Conservation (phyloP, 805 yeast genomes). For the Diddensiella caesifluorescens region DNA sequence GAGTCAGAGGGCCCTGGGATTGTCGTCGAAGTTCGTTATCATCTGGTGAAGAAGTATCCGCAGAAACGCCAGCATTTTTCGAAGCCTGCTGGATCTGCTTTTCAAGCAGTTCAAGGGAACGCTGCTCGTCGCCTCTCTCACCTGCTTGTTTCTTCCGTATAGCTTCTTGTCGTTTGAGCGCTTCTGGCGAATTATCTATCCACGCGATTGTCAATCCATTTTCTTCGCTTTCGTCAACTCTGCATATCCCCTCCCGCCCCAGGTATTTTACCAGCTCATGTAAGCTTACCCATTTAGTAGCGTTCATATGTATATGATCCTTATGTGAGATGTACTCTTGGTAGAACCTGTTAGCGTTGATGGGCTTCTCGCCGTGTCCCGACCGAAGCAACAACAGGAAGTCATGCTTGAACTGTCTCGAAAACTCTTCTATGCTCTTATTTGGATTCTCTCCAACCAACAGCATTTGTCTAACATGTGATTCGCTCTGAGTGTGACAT, state of each 20-base stretch:
- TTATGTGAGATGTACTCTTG: constrained; percentile 82
- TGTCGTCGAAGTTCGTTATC: constrained; percentile 8
- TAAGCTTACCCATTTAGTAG: constrained; percentile 74
- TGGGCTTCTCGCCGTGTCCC: constrained; percentile 74
- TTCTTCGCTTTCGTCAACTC: constrained; percentile 40
- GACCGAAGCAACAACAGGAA: constrained; percentile 58
- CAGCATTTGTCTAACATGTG: constrained; percentile 59
- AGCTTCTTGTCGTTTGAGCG: constrained; percentile 38
- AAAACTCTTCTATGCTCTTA: constrained; percentile 49
- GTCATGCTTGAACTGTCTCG: constrained; percentile 53
- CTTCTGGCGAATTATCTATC: constrained; percentile 51
- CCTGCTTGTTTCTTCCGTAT: constrained; percentile 34
- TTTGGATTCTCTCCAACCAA: constrained; percentile 41
- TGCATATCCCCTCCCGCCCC: constrained; percentile 50
- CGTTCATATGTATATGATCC: constrained; percentile 84
- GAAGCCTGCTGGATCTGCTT: constrained; percentile 49
- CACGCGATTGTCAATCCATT: constrained; percentile 45
- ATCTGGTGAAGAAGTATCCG: background rate
- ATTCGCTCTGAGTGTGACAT: constrained; percentile 78
- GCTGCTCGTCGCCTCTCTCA: constrained; percentile 43
- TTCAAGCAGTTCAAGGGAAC: constrained; percentile 40
- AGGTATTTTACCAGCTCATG: constrained; percentile 62
- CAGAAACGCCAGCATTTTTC: constrained; percentile 3
- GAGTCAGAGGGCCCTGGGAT: background rate
- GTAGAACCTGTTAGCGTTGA: constrained; percentile 80